Conservation (phyloP, 495 filamentous ascomycete genomes). For the Neurospora sp. region DNA sequence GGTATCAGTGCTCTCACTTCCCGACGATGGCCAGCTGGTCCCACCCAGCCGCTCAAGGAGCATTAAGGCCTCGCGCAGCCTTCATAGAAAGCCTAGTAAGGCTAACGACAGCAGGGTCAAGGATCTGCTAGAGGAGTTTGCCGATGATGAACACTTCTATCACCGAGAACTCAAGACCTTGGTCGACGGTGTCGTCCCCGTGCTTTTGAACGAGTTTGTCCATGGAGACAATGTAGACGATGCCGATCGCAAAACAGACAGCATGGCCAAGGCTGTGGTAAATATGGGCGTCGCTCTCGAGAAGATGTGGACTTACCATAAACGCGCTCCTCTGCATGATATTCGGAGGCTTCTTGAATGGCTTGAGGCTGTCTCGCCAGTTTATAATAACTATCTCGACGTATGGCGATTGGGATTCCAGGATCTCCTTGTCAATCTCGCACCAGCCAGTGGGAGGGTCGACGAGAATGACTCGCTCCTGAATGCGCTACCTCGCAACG, state of each 20-base stretch:
- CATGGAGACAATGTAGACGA: conserved; percentile 55
- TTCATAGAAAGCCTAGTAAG: conserved; percentile 58
- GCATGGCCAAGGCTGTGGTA: conserved; percentile 74
- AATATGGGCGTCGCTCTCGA: conserved; percentile 91
- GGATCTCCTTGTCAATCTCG: conserved; percentile 88
- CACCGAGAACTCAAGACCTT: conserved; percentile 86
- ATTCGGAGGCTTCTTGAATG: conserved; percentile 61
- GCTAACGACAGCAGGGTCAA: conserved; percentile 54
- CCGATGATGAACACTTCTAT: conserved; percentile 79
- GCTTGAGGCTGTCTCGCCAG: conserved; percentile 63
- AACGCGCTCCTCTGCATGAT: conserved; percentile 61
- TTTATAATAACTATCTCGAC: conserved; percentile 81
- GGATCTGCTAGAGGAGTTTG: conserved; percentile 72
- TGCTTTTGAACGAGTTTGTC: conserved; percentile 77
- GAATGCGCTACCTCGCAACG: conserved; percentile 63
- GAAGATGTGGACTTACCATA: conserved; percentile 69
- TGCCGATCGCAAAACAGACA: conserved; percentile 39
- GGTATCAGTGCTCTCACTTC: conserved; percentile 79
- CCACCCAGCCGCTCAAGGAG: conserved; percentile 41
- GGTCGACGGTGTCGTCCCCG: conserved; percentile 92
- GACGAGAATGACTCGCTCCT: conserved; percentile 49
- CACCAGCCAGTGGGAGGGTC: conserved; percentile 46
- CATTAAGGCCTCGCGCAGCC: conserved; percentile 57
- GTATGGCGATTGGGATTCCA: conserved; percentile 93
- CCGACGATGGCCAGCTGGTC: conserved; percentile 44